These are phyloP conservation scores for Entomortierella beljakovae DNA, from an alignment of 192 early-diverging fungal genomes.

Conservation along the genomic window DNA sequence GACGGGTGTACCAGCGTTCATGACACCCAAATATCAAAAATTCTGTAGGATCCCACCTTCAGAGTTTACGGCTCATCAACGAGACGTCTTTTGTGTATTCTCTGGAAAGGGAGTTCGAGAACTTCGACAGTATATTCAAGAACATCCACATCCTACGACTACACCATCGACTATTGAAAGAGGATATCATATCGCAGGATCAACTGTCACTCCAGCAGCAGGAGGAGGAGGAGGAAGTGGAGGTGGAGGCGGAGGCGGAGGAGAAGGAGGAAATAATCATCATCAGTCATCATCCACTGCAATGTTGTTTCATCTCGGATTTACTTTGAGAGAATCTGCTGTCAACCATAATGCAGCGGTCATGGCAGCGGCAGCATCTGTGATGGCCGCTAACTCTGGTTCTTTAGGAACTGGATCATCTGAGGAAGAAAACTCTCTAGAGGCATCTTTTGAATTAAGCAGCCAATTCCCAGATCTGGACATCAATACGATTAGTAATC, in stretches of 20 bases:
- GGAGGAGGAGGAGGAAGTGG: no score
- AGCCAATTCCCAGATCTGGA: not conserved
- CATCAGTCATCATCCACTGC: conserved; percentile 35
- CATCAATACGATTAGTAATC: not conserved
- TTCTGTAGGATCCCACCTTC: conserved; percentile 66
- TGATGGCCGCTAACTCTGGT: not conserved
- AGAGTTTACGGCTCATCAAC: conserved; percentile 65
- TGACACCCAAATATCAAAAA: conserved; percentile 58
- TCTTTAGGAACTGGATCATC: not conserved
- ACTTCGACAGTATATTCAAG: conserved; percentile 56
- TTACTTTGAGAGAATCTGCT: conserved; percentile 26
- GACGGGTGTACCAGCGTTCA: conserved; percentile 67
- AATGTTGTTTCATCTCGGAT: conserved; percentile 32
- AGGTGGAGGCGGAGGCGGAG: no score
- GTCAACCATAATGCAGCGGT: conserved; percentile 1
- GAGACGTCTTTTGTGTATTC: conserved; percentile 69
- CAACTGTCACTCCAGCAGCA: conserved; percentile 35
- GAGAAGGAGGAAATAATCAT: no score
- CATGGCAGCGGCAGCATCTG: not conserved
- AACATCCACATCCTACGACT: conserved; percentile 21
- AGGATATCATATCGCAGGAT: conserved; percentile 44
- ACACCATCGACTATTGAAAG: conserved; percentile 25
- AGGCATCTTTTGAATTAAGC: not conserved
- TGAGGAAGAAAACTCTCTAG: not conserved
- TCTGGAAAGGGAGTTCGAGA: conserved; percentile 68